Base-by-base conservation (phyloP, 176 grass and related monocot species). In the Oryza glumipatula region DNA sequence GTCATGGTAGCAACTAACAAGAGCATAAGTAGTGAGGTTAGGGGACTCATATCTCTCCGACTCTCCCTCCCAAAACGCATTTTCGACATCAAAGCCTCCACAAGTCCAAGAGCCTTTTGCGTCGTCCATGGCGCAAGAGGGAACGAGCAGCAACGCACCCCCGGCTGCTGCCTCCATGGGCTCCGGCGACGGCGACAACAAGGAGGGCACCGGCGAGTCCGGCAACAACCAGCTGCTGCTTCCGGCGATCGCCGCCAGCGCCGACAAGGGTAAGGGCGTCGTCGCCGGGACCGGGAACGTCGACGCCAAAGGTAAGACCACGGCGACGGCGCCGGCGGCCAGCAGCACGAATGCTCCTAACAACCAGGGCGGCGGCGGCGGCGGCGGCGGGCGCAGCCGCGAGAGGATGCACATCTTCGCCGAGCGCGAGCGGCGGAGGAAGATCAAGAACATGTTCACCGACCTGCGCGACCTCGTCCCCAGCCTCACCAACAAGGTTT, bases 381-480 rank as follows among this genome's bases (percentile, higher is more conserved):
- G 2, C 28, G 17, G 2, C 16, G 32, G 11, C 64, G 49, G 45
- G 63, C 4, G 72, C 4, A 11, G 73, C 46, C n/a, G 51, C 39
- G 2, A 39, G 23, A 61, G 77, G 52, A 36, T 43, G 60, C 89
- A 89, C 72, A 73, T 80, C 11, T 12, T 77, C 51, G 80, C 84
- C 0, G 90, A 94, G 75, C 81, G 87, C 19, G 82, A 90, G 79
- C 78, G 90, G 46, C 71, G 93, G 47, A 88, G 46, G 67, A 70
- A 64, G 82, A 88, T 92, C 82, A 92, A 68, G 70, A 70, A 73
- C 35, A 77, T 83, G 87, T 92, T 80, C 75, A 36, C 30, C 35
- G 76, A 60, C 11, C 90, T 94, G n/a, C 74, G 88, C 7, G 64
- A 47, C 13, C 85, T 94, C 23, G 72, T 94, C 17, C 90, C 93